Evolutionary conservation across 371 early-diverging fungal genomes (phyloP), one percentile per base, ranked within the genome.

Genomic region (Batkoa obscura): DNA sequence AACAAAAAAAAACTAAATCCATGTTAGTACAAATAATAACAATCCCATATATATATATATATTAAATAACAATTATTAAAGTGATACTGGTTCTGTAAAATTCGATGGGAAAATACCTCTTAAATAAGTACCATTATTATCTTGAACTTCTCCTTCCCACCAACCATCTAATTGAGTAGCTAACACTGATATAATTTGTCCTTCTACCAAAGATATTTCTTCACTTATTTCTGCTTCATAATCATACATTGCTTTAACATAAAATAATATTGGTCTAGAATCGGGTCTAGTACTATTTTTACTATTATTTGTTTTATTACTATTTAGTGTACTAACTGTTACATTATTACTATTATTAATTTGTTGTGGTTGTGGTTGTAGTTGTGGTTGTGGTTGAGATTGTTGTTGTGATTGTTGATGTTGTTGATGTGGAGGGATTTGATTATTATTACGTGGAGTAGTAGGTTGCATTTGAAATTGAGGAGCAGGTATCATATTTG

Each of bases 241-340:
- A 63, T 91, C 90, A 53, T 85, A 85, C 3, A 90, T 62, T 2
- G 80, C 85, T 12, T 80, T 76, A 17, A 86, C 92, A 13, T 55
- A 55, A 37, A 55, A 55, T 10, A 55, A 36, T 6, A 55, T 55
- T 17, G 56, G 56, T 13, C 56, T 23, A 33, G 46, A 30, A 35
- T 55, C 56, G 15, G 53, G 17, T 6, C 53, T 36, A 12, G 3
- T 30, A 38, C 38, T 39, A 17, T 5, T 10, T 30, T 3, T n/a
- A 45, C 15, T 3, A 3, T 12, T 45, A 45, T 23, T 45, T 32
- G 5, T 50, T 34, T 12, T 35, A 35, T 15, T 15, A n/a, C 2
- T n/a, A 8, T 3, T 4, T 9, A n/a, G 4, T 12, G 45, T 15
- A 17, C 30, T 47, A 17, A 4, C 45, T 4, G 48, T 2, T n/a